Evolutionary conservation across 257 asterid species (phyloP).

Genomic region (Solanum clarkiae): DNA sequence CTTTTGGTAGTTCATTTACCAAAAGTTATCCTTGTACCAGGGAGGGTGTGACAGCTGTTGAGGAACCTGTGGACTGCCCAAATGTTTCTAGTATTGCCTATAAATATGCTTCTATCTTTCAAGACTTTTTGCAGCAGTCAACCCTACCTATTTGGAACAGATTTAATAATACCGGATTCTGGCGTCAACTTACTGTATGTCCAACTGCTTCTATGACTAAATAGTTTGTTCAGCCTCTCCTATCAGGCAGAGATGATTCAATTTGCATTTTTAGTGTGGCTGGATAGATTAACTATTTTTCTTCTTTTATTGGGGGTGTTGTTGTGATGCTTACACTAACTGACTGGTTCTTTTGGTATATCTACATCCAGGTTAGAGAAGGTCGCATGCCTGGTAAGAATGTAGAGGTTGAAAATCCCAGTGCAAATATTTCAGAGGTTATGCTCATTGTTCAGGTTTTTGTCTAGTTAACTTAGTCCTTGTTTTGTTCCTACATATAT

Average conservation of each 20-base stretch:
- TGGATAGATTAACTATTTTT: not conserved
- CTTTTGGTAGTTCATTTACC: not conserved
- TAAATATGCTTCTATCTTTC: conserved; percentile 70
- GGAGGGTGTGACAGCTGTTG: conserved; percentile 99
- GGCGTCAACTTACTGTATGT: conserved; percentile 95
- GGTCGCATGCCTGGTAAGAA: conserved; percentile 49
- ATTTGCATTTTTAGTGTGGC: not conserved
- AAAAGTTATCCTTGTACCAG: conserved; percentile 19
- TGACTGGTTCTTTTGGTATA: not conserved
- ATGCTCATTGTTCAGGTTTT: conserved; percentile 93
- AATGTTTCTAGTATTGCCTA: conserved; percentile 69
- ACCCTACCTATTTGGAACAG: conserved; percentile 83
- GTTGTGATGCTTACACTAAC: not conserved
- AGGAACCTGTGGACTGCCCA: conserved; percentile 84
- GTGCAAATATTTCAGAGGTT: conserved; percentile 50
- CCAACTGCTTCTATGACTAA: not conserved
- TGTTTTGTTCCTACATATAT: not conserved
- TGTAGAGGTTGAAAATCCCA: conserved; percentile 34
- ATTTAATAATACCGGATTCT: conserved; percentile 85
- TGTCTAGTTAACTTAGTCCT: conserved; percentile 3
- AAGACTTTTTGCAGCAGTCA: conserved; percentile 64
- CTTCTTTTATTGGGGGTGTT: not conserved
- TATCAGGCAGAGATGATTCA: not conserved
- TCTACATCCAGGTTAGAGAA: conserved; percentile 68
- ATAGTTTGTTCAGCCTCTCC: not conserved